These are phyloP conservation scores for Fusarium haematococcum DNA, from an alignment of 2,329 filamentous ascomycete genomes.

Conservation along the genomic window DNA sequence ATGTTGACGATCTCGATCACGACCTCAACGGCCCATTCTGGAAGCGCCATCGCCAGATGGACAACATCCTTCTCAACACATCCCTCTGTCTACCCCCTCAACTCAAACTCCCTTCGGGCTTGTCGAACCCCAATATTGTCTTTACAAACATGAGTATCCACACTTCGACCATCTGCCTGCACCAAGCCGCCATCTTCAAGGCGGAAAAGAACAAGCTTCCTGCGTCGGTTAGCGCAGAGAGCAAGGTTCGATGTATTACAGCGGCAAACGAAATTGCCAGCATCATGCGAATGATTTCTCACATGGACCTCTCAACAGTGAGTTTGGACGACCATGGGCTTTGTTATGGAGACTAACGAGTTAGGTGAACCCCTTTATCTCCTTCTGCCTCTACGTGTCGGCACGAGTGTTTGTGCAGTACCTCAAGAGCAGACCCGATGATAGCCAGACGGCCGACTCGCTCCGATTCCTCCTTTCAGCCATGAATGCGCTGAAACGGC, in stretches of 20 bases:
- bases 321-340: constrained; percentile 48
- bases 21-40: constrained; percentile 95
- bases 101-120: constrained; percentile 81
- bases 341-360: constrained; percentile 33
- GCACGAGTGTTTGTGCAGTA: constrained; percentile 96
- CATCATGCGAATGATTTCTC: constrained; percentile 95
- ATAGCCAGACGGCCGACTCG: constrained; percentile 81
- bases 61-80: constrained; percentile 90
- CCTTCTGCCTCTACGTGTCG: constrained; percentile 96
- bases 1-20: constrained; percentile 82
- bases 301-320: constrained; percentile 86
- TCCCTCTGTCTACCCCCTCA: constrained; percentile 84
- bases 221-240: constrained; percentile 83
- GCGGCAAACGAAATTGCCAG: constrained; percentile 93
- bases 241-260: constrained; percentile 91
- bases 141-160: constrained; percentile 98
- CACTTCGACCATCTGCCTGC: constrained; percentile 95
- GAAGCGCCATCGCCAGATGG: constrained; percentile 90
- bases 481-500: constrained; percentile 88
- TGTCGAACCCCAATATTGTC: constrained; percentile 85
- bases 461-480: constrained; percentile 91
- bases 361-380: constrained; percentile 95
- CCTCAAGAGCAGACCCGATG: constrained; percentile 91
- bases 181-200: constrained; percentile 98
- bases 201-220: constrained; percentile 89